Percentiles rank a stretch among this genome's conserved stretches.
Conservation (phyloP, 768 basidiomycete genomes). For the Amanita inopinata region DNA sequence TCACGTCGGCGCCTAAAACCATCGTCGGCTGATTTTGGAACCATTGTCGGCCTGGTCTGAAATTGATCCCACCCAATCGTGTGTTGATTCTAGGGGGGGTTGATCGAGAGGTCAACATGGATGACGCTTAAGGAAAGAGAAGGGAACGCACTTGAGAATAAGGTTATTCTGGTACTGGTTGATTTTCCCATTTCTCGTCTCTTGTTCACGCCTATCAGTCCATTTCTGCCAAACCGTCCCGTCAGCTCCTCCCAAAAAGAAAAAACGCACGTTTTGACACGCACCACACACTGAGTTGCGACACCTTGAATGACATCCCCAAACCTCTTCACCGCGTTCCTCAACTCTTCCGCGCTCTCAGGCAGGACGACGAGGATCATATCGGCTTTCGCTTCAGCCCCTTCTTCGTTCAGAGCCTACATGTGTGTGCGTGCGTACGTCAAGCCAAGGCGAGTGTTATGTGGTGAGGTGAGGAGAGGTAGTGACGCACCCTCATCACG, state of each 20-base stretch:
- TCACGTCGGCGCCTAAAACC: slow-evolving; percentile 44
- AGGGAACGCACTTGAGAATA: slow-evolving; percentile 34
- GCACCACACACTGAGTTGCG: slow-evolving; percentile 5
- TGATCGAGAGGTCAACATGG: not conserved
- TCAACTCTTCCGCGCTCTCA: slow-evolving; percentile 31
- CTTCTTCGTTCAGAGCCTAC: slow-evolving; percentile 5
- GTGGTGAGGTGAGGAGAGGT: too few species aligned
- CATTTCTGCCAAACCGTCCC: slow-evolving; percentile 17
- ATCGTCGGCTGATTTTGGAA: slow-evolving; percentile 17
- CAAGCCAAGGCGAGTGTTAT: too few species aligned
- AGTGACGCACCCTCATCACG: not conserved
- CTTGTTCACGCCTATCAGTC: slow-evolving; percentile 24
- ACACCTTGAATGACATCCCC: slow-evolving; percentile 33
- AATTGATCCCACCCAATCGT: slow-evolving; percentile 47
- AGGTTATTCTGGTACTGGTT: slow-evolving; percentile 51
- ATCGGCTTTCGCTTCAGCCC: not conserved
- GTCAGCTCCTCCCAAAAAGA: slow-evolving; percentile 8
- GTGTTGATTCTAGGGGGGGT: slow-evolving; percentile 35
- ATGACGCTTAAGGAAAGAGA: not conserved
- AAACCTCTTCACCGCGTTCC: slow-evolving; percentile 42
- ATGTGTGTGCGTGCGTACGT: too few species aligned
- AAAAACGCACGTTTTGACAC: not conserved
- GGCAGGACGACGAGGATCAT: slow-evolving; percentile 48
- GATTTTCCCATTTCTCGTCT: slow-evolving; percentile 17
- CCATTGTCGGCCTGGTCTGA: slow-evolving; percentile 22